These are phyloP conservation scores for Ogataea chonburiensis DNA, from an alignment of 805 yeast genomes.

Conservation along the genomic window DNA sequence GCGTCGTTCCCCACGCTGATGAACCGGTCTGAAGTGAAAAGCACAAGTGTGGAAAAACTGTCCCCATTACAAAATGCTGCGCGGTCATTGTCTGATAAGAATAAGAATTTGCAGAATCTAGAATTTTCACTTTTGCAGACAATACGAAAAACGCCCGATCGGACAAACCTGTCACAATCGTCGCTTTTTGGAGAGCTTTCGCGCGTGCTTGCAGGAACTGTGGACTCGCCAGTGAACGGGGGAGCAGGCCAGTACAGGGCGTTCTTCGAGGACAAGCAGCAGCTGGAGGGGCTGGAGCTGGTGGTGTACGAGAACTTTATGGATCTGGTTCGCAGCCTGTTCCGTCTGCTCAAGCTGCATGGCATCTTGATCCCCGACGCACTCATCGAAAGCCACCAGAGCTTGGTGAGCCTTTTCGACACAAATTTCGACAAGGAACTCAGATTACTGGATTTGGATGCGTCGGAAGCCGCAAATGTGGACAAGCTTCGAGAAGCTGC, in stretches of 20 bases:
- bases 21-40: conserved; percentile 74
- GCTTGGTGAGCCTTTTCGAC: conserved; percentile 59
- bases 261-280: conserved; percentile 48
- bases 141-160: conserved; percentile 33
- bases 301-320: conserved; percentile 52
- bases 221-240: conserved; percentile 90
- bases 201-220: conserved; percentile 76
- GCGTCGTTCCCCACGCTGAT: conserved; percentile 84
- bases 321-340: conserved; percentile 64
- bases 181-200: conserved; percentile 62
- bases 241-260: conserved; percentile 82
- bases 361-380: conserved; percentile 56
- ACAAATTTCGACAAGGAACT: conserved; percentile 72
- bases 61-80: conserved; percentile 88
- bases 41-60: conserved; percentile 47
- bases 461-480: conserved; percentile 22
- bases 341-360: conserved; percentile 66
- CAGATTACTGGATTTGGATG: conserved; percentile 36
- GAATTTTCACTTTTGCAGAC: conserved; percentile 60
- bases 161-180: conserved; percentile 24
- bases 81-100: conserved; percentile 62
- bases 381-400: conserved; percentile 64
- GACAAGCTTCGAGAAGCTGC: conserved; percentile 11
- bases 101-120: conserved; percentile 66
- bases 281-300: conserved; percentile 18